Evolutionary conservation across 768 basidiomycete genomes (phyloP).

Genomic region (Hysterangium stoloniferum): DNA sequence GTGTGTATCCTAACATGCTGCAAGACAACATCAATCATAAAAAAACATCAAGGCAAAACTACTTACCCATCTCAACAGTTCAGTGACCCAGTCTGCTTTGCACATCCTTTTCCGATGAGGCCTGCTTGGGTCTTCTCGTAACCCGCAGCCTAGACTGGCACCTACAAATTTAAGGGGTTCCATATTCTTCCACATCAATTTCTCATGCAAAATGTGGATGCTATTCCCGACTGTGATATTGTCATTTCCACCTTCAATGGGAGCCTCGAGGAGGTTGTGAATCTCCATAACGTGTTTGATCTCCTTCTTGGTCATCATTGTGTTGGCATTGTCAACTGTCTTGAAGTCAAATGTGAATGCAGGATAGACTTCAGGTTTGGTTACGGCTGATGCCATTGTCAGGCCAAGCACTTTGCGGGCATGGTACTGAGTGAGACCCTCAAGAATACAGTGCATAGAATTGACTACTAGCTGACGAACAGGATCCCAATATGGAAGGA

Average conservation of each 20-base stretch:
- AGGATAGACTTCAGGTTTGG: neutral
- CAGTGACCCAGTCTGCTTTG: no score
- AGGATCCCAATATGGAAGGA: conserved; percentile 24
- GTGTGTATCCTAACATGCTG: no score
- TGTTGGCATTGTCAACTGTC: neutral
- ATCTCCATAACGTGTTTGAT: neutral
- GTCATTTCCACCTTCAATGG: no score
- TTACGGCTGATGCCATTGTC: neutral
- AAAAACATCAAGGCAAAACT: no score
- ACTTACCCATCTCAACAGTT: no score
- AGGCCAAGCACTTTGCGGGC: conserved; percentile 11
- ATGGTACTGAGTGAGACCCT: conserved; percentile 14
- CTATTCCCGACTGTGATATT: neutral
- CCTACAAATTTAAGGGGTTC: neutral
- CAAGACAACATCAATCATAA: no score
- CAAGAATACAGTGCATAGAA: conserved; percentile 23
- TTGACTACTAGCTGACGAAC: conserved; percentile 17
- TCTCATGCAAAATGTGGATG: neutral
- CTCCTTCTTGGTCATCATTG: neutral
- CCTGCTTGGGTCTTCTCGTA: no score
- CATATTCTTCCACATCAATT: neutral
- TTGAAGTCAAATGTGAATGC: neutral
- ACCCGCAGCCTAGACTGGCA: no score
- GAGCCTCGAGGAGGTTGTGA: neutral
- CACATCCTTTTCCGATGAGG: no score